Evolutionary conservation across 768 basidiomycete genomes (phyloP), one percentile per base, ranked within the genome.

Genomic region (Hygrophoropsis aurantiaca): DNA sequence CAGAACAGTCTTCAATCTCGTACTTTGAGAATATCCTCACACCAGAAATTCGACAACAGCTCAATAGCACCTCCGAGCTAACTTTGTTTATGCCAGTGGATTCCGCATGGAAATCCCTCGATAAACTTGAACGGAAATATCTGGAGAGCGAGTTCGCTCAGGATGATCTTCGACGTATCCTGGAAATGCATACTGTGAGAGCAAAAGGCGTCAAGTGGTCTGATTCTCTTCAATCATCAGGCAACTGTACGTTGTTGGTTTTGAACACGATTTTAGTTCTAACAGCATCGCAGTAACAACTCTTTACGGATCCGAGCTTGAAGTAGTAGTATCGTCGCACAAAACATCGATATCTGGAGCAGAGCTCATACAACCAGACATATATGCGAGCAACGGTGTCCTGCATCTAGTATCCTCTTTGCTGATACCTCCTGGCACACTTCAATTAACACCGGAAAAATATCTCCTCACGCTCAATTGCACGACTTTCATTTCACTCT

Each of bases 381-480:
- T 97, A 27, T 93, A 94, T 58, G 94, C 90, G 4, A 85, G 89
- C 24, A 99, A 99, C 58, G 97, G 95, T 40, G 97, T 98, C 36
- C 64, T 98, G 13, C 97, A 99, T 65, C 80, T 92, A 35, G 79
- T 98, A 20, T 88, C 88, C 11, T 80, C 82, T 11, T 80, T 98
- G 19, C 79, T 99, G 11, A 65, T 94, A 10, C 89, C 92, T 6
- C 75, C 79, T 3, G 84, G 81, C 13, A 77, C 88, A 37, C 78
- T 95, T 19, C 74, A 81, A 50, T 70, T 94, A 36, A 98, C 94
- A 4, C 88, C 94, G 15, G 97, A 98, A 72, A 98, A 98, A 67
- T 92, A 87, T 54, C 85, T 99, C 15, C 80, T 98, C 9, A 84
- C 90, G 3, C 77, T 97, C 50, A 91, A 97, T 61, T 97, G 94